Evolutionary conservation across 495 filamentous ascomycete genomes (phyloP).

Genomic region (Podospora conica): DNA sequence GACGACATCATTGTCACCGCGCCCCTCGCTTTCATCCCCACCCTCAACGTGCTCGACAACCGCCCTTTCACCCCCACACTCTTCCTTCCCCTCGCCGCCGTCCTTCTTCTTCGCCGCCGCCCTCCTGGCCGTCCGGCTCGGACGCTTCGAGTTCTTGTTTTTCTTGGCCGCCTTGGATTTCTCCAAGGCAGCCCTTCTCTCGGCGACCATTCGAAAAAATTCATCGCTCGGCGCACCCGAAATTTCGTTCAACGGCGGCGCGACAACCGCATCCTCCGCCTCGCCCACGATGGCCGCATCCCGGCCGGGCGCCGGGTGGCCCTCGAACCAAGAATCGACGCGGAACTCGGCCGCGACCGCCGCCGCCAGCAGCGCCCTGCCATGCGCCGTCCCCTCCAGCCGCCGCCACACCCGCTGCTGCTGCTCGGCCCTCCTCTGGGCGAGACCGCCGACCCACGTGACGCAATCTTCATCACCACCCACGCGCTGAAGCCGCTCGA

Average conservation of each 20-base stretch:
- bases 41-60: no score
- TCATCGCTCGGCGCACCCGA: not conserved
- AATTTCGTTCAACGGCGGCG: not conserved
- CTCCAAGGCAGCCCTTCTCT: not conserved
- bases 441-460: not conserved
- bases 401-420: not conserved
- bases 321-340: not conserved
- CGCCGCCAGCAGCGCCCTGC: not conserved
- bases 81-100: not conserved
- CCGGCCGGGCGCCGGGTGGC: not conserved
- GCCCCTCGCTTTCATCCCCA: no score
- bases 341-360: not conserved
- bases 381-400: not conserved
- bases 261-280: not conserved
- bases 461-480: not conserved
- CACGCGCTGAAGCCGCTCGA: not conserved
- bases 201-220: not conserved
- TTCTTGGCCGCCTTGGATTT: not conserved
- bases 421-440: not conserved
- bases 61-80: no score
- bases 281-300: not conserved
- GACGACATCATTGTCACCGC: no score
- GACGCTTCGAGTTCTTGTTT: not conserved
- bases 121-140: not conserved
- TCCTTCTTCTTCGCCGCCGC: not conserved